Percentiles rank a stretch among this genome's conserved stretches.
Evolutionary conservation across 2,329 filamentous ascomycete genomes (phyloP).

Genomic region (Ceratocystis lukuohia): DNA sequence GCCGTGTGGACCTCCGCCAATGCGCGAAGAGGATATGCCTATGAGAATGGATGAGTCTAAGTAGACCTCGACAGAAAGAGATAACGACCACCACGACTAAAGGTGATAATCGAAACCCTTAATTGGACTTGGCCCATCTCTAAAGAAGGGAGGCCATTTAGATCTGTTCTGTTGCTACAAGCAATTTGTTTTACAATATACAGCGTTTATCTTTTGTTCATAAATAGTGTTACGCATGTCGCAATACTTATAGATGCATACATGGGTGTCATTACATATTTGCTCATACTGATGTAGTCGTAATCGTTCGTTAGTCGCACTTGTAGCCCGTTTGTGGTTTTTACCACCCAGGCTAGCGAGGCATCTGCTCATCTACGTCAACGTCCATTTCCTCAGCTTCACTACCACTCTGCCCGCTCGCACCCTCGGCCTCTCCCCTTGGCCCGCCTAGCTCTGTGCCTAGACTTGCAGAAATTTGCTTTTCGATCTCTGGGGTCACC

Average conservation of each 20-base stretch:
- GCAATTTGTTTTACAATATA: too few species aligned
- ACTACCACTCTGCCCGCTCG: constrained; percentile 21
- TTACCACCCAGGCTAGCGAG: background rate
- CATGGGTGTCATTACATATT: too few species aligned
- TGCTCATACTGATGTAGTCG: background rate
- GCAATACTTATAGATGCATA: too few species aligned
- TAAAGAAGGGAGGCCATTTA: too few species aligned
- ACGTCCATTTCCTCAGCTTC: constrained; percentile 14
- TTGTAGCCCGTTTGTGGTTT: background rate
- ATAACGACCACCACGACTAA: too few species aligned
- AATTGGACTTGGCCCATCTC: too few species aligned
- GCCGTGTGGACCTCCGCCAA: constrained; percentile 44
- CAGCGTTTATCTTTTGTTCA: too few species aligned
- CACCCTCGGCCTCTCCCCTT: constrained; percentile 22
- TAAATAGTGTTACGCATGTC: too few species aligned
- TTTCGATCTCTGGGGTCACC: constrained; percentile 41
- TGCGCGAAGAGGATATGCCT: constrained; percentile 36
- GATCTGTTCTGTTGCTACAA: too few species aligned
- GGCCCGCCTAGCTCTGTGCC: constrained; percentile 31
- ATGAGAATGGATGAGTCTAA: constrained; percentile 18
- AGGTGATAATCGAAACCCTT: too few species aligned
- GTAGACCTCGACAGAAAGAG: background rate
- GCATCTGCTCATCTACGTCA: constrained; percentile 20
- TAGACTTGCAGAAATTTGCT: constrained; percentile 48
- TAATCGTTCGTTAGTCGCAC: background rate